Evolutionary conservation across 768 basidiomycete genomes (phyloP).

Genomic region (Lentinula aciculospora): DNA sequence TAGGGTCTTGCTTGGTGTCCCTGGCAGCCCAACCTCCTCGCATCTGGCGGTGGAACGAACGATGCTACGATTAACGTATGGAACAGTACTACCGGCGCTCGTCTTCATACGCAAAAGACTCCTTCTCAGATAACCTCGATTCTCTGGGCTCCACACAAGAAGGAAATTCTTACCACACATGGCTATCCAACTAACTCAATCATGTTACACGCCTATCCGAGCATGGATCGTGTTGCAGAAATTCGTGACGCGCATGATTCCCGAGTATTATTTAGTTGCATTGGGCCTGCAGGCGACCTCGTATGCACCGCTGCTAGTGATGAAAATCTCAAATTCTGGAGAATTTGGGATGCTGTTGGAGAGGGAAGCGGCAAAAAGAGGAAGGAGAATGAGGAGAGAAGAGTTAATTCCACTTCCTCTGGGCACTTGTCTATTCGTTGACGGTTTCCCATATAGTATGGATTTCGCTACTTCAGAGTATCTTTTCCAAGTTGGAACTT

Average conservation of each 20-base stretch:
- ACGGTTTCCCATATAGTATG: background rate
- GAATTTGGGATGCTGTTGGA: conserved; percentile 64
- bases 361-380: conserved; percentile 41
- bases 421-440: conserved; percentile 42
- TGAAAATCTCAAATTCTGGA: conserved; percentile 97
- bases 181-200: conserved; percentile 88
- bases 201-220: conserved; percentile 83
- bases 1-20: conserved; percentile 97
- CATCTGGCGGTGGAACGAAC: conserved; percentile 91
- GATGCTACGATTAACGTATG: conserved; percentile 89
- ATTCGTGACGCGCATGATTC: conserved; percentile 93
- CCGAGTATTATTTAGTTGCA: conserved; percentile 77
- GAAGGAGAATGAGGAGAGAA: conserved; percentile 29
- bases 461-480: background rate
- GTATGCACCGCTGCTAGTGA: conserved; percentile 91
- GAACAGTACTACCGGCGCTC: conserved; percentile 90
- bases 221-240: conserved; percentile 71
- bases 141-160: conserved; percentile 80
- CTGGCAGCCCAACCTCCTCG: conserved; percentile 89
- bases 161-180: conserved; percentile 90
- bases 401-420: conserved; percentile 41
- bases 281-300: conserved; percentile 87
- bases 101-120: conserved; percentile 81
- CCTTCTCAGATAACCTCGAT: conserved; percentile 91
- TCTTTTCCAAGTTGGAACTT: too few species aligned